Evolutionary conservation across 257 asterid species (phyloP), one percentile per base, ranked within the genome.

Genomic region (Thymus mandschuricus): DNA sequence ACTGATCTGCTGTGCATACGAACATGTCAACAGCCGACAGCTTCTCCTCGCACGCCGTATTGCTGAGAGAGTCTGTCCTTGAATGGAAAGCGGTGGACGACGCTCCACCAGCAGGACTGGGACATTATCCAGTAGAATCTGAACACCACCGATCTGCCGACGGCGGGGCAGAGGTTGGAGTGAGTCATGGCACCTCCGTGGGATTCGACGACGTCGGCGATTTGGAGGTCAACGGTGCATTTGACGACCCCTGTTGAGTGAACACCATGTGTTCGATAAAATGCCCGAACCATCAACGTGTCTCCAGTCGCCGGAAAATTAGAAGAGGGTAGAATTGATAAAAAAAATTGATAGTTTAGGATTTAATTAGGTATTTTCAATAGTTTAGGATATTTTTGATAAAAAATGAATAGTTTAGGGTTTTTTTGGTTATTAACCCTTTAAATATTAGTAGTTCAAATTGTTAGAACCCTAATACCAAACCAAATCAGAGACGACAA

Each of bases 201-300:
- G 60, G 62, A 69, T 64, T 84, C 90, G 10, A 91, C 9, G 2
- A 80, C 66, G 3, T 91, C 97, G 3, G 96, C 68, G n/a, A 91
- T 88, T 8, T 80, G 77, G 15, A 91, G 86, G 46, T 91, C 88
- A 48, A 86, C 76, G 62, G 90, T 92, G 55, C 93, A 90, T 38
- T 85, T 88, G 2, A 90, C 80, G 1, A 76, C 87, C 2, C 89
- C 96, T 86, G 81, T 71, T 86, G 91, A 28, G 86, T 68, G 76
- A 85, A 86, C 21, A 21, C 21, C 21, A 21, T 21, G 0, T 21
- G 21, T 21, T 21, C 21, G 21, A 21, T 21, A 21, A 21, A 21
- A 21, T 21, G 21, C 21, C 21, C 21, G 21, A 21, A 21, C 21
- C 21, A 21, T 21, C 21, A 21, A 21, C 21, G 21, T 21, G 21